Base-by-base conservation (phyloP, 2,329 filamentous ascomycete genomes). In the Cladosporium austrohemisphaericum region DNA sequence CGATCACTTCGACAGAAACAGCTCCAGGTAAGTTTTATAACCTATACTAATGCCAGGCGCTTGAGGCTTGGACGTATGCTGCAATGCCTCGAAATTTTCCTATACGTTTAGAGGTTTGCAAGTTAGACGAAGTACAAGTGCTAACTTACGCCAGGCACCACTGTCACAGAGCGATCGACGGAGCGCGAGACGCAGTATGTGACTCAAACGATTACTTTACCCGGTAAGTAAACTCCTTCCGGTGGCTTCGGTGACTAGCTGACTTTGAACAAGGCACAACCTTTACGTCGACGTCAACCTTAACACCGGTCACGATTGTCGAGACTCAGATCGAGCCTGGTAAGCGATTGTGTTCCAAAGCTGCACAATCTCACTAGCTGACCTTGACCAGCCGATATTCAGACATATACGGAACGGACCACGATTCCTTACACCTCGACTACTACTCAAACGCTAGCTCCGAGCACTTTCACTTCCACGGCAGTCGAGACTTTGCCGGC, bases 301-400 rank as follows among this genome's bases (percentile, higher is more conserved):
- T 47, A 1, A 32, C 43, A 23, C 32, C 43, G 10, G 19, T 20
- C 11, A 47, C 43, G 2, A 5, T 29, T 8, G 13, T 47, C 5
- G 23, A 47, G 8, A 47, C 43, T 4, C 23, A 47, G 18, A 38
- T 47, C 23, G 32, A 47, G 43, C 33, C 43, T 20, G 43, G 43
- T 47, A 10, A 47, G 43, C 32, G 9, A 16, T n/a, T n/a, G n/a
- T n/a, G n/a, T n/a, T n/a, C n/a, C n/a, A n/a, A n/a, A n/a, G n/a
- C n/a, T n/a, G n/a, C n/a, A n/a, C n/a, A n/a, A n/a, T n/a, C n/a
- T n/a, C 25, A 28, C 8, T n/a, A 19, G 16, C 38, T 41, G 38
- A 41, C 13, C 23, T 2, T 20, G 16, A 14, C 13, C 16, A 47
- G 43, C 43, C 33, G 28, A 35, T 9, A 33, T 47, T 3, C 23